Evolutionary conservation across 2,329 filamentous ascomycete species (phyloP).

Genomic region (Penicillium sp.): DNA sequence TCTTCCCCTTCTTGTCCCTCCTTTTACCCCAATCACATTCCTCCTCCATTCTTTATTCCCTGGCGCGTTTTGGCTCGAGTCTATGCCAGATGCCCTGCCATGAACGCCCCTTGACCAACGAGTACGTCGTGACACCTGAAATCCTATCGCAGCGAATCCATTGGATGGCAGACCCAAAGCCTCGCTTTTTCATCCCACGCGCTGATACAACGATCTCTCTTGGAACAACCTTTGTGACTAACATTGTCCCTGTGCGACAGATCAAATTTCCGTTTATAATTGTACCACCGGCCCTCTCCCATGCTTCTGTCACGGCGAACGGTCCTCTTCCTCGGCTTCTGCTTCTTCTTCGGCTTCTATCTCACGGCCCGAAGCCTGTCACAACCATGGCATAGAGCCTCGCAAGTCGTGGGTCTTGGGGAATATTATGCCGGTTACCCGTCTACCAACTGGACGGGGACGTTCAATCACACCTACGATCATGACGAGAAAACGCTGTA

Average conservation of each 20-base stretch:
- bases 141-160: no score
- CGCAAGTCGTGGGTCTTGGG: constrained; percentile 40
- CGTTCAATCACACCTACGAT: constrained; percentile 19
- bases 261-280: constrained; percentile 13
- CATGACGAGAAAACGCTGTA: constrained; percentile 20
- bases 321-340: constrained; percentile 33
- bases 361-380: constrained; percentile 30
- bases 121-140: neutral
- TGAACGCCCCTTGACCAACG: neutral
- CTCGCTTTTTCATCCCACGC: neutral
- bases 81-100: neutral
- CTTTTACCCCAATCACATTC: neutral
- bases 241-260: constrained; percentile 16
- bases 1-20: neutral
- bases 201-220: neutral
- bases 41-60: neutral
- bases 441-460: constrained; percentile 3
- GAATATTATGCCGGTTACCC: constrained; percentile 25
- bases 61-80: neutral
- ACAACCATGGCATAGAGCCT: constrained; percentile 35
- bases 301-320: constrained; percentile 36
- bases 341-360: constrained; percentile 31
- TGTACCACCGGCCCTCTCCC: constrained; percentile 9
- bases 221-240: neutral
- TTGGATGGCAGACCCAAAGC: neutral